A percentile compares a stretch with the other conserved stretches of the same genome.
phyloP scores from a whole-genome alignment of 2,329 filamentous ascomycete genomes.

The Rhinocladiella mackenziei region DNA sequence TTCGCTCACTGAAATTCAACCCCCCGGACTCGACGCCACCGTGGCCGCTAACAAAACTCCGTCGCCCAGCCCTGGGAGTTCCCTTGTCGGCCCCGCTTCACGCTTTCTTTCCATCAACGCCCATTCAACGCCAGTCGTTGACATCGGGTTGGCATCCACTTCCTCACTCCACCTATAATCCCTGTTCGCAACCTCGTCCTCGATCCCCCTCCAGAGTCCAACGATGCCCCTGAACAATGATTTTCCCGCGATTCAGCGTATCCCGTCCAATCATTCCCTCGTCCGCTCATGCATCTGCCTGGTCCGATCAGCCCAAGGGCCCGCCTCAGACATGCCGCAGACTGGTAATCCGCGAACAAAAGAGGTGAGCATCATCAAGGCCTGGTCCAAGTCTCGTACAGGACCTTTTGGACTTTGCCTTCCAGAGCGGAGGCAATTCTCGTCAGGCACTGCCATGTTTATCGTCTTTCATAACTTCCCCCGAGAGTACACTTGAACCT shows the following conservation, averaged over 20 bases:
- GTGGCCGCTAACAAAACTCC: neutral
- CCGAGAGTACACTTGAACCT: too few species aligned
- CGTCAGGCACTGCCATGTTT: too few species aligned
- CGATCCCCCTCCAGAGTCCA: neutral
- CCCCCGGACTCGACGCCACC: conserved; percentile 1
- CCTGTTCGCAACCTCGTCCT: conserved; percentile 4
- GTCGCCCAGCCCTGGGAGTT: neutral
- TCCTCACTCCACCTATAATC: conserved; percentile 1
- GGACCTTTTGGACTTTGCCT: too few species aligned
- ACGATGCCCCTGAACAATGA: conserved; percentile 23
- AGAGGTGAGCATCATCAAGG: conserved; percentile 1
- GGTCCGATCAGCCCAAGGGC: conserved; percentile 13
- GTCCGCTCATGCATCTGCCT: conserved; percentile 8
- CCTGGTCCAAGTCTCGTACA: too few species aligned
- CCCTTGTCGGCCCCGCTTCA: neutral
- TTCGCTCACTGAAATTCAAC: neutral
- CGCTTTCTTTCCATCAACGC: conserved; percentile 1
- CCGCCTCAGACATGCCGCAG: conserved; percentile 16
- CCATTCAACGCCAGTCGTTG: neutral
- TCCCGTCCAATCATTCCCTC: conserved; percentile 15
- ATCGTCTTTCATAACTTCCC: too few species aligned
- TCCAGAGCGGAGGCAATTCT: too few species aligned
- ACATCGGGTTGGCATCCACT: neutral
- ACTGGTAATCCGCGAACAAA: conserved; percentile 7
- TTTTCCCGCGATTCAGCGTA: conserved; percentile 13